Evolutionary conservation across 441 rosid genomes (phyloP).

Genomic region (Erodium texanum): DNA sequence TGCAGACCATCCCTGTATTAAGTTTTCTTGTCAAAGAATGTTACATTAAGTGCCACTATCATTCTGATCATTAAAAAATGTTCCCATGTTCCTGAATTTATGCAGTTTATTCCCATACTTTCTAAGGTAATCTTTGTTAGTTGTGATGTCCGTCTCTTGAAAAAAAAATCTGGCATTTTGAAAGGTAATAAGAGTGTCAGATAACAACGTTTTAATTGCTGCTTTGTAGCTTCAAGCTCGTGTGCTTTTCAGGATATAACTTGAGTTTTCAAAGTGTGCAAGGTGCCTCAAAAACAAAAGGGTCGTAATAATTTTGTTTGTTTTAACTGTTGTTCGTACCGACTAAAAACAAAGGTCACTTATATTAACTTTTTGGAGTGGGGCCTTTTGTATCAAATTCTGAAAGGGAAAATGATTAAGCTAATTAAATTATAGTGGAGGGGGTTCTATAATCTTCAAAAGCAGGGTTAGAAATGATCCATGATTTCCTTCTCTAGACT

Average conservation of each 20-base stretch:
- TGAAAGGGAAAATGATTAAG: not conserved
- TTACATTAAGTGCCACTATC: not conserved
- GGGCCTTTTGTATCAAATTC: not conserved
- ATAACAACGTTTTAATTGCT: not conserved
- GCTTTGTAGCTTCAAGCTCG: not conserved
- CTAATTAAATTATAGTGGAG: not conserved
- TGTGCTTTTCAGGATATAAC: not conserved
- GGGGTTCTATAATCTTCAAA: not conserved
- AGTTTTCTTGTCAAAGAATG: not conserved
- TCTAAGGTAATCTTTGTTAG: not conserved
- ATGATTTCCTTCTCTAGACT: not conserved
- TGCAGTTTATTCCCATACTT: too few relatives aligned
- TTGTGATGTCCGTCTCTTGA: not conserved
- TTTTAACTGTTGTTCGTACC: not conserved
- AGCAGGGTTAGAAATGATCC: not conserved
- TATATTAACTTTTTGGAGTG: not conserved
- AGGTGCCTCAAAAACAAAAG: not conserved
- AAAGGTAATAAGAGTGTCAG: not conserved
- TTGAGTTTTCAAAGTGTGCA: not conserved
- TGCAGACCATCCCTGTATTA: not conserved
- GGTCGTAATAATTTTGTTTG: not conserved
- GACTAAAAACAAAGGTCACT: not conserved
- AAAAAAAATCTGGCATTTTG: not conserved
- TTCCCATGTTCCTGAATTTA: not conserved
- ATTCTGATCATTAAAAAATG: not conserved